These are phyloP conservation scores for Austroboletus niveus DNA, from an alignment of 1,284 basidiomycete species.

Conservation along the genomic window DNA sequence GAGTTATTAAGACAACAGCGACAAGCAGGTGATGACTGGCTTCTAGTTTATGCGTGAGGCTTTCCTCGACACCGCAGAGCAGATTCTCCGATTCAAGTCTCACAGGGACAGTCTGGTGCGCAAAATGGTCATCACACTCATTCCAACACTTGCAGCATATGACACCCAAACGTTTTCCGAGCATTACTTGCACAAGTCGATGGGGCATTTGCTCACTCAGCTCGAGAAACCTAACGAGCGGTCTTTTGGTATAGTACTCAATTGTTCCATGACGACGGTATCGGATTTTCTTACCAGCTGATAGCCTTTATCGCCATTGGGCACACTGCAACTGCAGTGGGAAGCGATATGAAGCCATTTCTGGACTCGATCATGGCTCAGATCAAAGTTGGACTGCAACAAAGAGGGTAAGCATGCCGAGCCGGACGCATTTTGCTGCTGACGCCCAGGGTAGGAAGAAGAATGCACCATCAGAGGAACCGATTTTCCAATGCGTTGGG, in stretches of 20 bases:
- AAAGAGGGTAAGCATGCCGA: constrained; percentile 64
- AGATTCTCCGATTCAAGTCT: constrained; percentile 86
- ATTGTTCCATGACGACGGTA: neutral
- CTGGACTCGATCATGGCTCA: constrained; percentile 90
- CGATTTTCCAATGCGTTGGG: constrained; percentile 97
- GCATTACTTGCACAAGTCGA: constrained; percentile 86
- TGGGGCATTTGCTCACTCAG: constrained; percentile 87
- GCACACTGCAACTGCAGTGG: constrained; percentile 89
- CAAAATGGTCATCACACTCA: constrained; percentile 91
- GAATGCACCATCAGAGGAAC: constrained; percentile 90
- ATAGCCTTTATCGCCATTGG: constrained; percentile 95
- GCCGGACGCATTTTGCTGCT: constrained; percentile 6
- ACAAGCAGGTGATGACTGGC: constrained; percentile 1
- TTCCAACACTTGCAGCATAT: constrained; percentile 92
- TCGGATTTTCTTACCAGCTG: constrained; percentile 7
- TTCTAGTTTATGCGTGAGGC: constrained; percentile 89
- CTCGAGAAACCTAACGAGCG: constrained; percentile 89
- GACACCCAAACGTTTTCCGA: constrained; percentile 90
- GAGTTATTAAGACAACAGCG: constrained; percentile 14
- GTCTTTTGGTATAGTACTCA: constrained; percentile 75
- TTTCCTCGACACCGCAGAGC: constrained; percentile 87
- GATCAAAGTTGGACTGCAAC: constrained; percentile 86
- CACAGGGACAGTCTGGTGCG: constrained; percentile 86
- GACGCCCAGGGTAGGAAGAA: constrained; percentile 66
- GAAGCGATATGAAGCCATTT: constrained; percentile 94